Base-by-base conservation (phyloP, 305 asterid genomes). In the Fraxinus floribunda region DNA sequence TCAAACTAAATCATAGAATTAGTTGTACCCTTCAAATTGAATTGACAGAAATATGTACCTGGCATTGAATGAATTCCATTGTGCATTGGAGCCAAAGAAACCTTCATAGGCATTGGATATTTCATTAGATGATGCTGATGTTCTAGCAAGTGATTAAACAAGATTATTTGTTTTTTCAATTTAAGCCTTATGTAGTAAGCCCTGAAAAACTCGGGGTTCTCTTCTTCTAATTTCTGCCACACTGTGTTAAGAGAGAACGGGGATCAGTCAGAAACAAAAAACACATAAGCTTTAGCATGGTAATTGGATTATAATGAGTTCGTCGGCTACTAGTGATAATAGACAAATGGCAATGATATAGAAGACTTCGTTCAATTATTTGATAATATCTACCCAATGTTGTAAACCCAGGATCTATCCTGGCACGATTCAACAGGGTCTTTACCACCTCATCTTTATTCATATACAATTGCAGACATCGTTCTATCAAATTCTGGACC, bases 351-450 rank as follows among this genome's bases (percentile, higher is more conserved):
- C 0, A 8, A 55, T 26, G 16, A 26, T 18, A 68, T 30, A 71
- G 30, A 26, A 22, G 34, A 32, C 20, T 55, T 82, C 8, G 18
- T 24, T 64, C 24, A 57, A 38, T 16, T 29, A 78, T 38, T 57
- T 46, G 57, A 83, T 80, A 62, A 73, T 73, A 84, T 88, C 32
- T 88, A 96, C 99, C 99, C 83, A 96, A 87, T 36, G 97, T 90
- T 52, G 98, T 96, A 92, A 94, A 97, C 39, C 98, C 98, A n/a
- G 98, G 98, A 91, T 94, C 98, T 79, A 97, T 94, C 89, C 98
- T 92, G 80, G 99, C 99, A 39, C 98, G 98, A 85, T 90, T 91
- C 66, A 96, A 86, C 68, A 96, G 93, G 77, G 98, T 96, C 86
- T 94, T 96, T 52, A 94, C 98, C 78, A 93, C 98, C 88, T 97